Evolutionary conservation across 2,329 filamentous ascomycete species (phyloP).

Genomic region (Monilinia polystroma): DNA sequence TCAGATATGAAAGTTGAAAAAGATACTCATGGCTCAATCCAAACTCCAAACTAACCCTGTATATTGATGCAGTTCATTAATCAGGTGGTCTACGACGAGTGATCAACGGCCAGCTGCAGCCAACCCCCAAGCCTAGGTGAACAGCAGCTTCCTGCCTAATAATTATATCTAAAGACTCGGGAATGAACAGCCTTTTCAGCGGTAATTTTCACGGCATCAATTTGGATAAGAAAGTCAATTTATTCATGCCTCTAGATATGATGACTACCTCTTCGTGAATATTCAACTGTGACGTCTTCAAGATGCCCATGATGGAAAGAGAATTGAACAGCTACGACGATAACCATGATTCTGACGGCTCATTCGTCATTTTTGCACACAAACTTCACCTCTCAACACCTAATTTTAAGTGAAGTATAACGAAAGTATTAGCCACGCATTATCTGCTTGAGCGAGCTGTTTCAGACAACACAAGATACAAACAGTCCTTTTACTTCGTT

Average conservation of each 20-base stretch:
- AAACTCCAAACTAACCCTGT: background rate
- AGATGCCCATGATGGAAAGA: background rate
- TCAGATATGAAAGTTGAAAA: no score
- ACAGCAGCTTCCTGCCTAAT: no score
- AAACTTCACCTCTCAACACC: background rate
- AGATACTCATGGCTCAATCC: background rate
- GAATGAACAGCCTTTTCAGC: background rate
- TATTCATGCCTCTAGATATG: no score
- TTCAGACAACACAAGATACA: background rate
- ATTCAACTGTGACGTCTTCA: background rate
- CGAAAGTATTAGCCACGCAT: background rate
- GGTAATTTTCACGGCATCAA: background rate
- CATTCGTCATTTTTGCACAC: background rate
- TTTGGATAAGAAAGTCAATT: background rate
- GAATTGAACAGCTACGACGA: background rate
- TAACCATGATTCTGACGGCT: no score
- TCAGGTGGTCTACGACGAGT: background rate
- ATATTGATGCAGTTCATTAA: background rate
- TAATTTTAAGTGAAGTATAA: background rate
- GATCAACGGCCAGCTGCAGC: background rate
- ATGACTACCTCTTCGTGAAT: no score
- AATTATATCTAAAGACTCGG: background rate
- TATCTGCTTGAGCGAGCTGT: slow-evolving; percentile 7
- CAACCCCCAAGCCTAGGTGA: background rate
- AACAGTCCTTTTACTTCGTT: background rate